Percentiles rank a stretch among this genome's conserved stretches.
These are phyloP conservation scores for Populus hybrid DNA, from an alignment of 441 rosid genomes.

Conservation along the genomic window DNA sequence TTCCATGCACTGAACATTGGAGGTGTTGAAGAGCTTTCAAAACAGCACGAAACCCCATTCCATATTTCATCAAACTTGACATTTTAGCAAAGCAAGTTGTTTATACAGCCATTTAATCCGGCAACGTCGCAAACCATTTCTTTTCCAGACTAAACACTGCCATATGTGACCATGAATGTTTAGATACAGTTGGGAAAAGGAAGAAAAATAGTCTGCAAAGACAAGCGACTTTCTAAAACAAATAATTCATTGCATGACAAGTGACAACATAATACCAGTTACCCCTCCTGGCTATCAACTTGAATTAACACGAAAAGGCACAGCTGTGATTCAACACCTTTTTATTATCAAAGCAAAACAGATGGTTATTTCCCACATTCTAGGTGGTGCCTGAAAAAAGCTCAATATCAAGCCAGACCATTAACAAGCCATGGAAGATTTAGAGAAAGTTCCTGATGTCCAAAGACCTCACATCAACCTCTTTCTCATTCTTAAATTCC, in stretches of 20 bases:
- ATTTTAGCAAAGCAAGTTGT: background rate
- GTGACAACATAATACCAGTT: conserved; percentile 16
- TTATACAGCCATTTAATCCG: background rate
- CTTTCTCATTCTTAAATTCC: conserved; percentile 81
- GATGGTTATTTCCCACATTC: conserved; percentile 4
- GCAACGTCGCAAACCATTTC: background rate
- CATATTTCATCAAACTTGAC: background rate
- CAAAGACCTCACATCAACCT: conserved; percentile 75
- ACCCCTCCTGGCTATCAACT: conserved; percentile 2
- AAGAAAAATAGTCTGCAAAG: background rate
- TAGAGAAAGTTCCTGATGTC: conserved; percentile 89
- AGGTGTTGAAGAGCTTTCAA: background rate
- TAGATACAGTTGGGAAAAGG: background rate
- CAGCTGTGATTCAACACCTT: conserved; percentile 9
- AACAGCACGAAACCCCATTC: background rate
- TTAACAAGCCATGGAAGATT: conserved; percentile 8
- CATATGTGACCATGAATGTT: no score
- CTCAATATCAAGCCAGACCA: conserved; percentile 8
- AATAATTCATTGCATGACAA: conserved; percentile 12
- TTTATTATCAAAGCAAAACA: conserved; percentile 24
- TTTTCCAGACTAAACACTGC: no score
- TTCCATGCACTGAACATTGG: background rate
- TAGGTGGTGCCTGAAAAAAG: conserved; percentile 4
- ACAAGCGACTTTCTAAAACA: background rate
- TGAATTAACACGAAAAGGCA: conserved; percentile 9